Base-by-base conservation (phyloP, 2,329 filamentous ascomycete genomes). In the Chaetomium strumarium region DNA sequence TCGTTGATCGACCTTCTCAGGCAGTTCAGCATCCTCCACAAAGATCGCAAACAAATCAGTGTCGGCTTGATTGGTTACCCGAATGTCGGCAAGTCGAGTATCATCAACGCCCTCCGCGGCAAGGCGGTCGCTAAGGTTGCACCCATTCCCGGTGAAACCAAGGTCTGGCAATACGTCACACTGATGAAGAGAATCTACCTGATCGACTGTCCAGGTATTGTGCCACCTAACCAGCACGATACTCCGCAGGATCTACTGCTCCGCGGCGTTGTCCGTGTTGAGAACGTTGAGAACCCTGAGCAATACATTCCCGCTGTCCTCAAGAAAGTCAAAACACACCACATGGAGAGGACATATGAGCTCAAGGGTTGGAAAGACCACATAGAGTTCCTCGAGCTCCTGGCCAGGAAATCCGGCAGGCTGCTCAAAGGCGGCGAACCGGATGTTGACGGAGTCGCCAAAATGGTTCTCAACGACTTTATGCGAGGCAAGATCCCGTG, bases 101-200 rank as follows among this genome's bases (percentile, higher is more conserved):
- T 99, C 61, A 97, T 99, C 73, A 99, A 99, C 72, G 96, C 92
- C 0, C 75, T 99, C 2, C 81, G 90, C 42, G 92, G 90, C 69
- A 97, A 96, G 76, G 91, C 93, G 68, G 91, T 96, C 38, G 91
- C 91, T 73, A 93, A 79, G 14, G 90, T 95, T 3, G 93, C 93
- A 7, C 93, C 92, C 6, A 96, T 97, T 57, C 92, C 93, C 7
- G 93, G 61, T 43, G 58, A 96, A 75, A 97, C 92, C 33, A 97
- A 96, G 72, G 88, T 96, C 30, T 97, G 93, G 92, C 92, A 96
- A 68, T 96, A 96, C 66, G 90, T 96, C 60, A 96, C 90, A 2
- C 72, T 97, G 56, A 91, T 90, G 85, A 89, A 88, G 72, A 76
- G 87, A 52, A 91, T 91, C 48, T 91, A 92, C 70, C 80, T 99